Percentiles rank a stretch among this genome's conserved stretches.
These are phyloP conservation scores for Linanthus parryae DNA, from an alignment of 148 eudicot genomes.

Conservation along the genomic window DNA sequence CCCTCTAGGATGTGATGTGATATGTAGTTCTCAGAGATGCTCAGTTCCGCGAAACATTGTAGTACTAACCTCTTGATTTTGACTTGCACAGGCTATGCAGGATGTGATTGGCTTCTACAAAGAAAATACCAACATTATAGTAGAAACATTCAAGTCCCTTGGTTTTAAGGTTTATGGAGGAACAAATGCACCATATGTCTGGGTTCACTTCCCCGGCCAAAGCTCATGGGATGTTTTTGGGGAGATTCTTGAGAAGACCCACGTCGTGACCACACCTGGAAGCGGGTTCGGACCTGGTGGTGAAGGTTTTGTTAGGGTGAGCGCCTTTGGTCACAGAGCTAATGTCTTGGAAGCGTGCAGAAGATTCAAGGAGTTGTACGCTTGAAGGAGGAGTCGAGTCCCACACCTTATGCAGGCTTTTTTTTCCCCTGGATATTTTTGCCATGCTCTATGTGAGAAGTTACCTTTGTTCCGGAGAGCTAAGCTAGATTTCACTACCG, in stretches of 20 bases:
- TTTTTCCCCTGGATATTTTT: too few relatives aligned
- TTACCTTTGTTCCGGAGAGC: too few relatives aligned
- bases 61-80: neutral
- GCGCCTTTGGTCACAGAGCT: conserved; percentile 75
- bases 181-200: conserved; percentile 83
- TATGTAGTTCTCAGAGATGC: too few relatives aligned
- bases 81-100: conserved; percentile 68
- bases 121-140: conserved; percentile 71
- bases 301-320: conserved; percentile 80
- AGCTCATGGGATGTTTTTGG: conserved; percentile 94
- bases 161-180: conserved; percentile 90
- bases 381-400: conserved; percentile 31
- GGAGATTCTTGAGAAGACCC: conserved; percentile 93
- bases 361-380: conserved; percentile 85
- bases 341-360: conserved; percentile 88
- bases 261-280: conserved; percentile 77
- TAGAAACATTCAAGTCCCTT: conserved; percentile 81
- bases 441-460: too few relatives aligned
- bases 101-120: conserved; percentile 85
- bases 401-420: too few relatives aligned
- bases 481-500: too few relatives aligned
- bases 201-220: conserved; percentile 89
- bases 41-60: too few relatives aligned
- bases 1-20: too few relatives aligned
- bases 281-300: conserved; percentile 91